phyloP scores from a whole-genome alignment of 2,329 filamentous ascomycete species.

The Apiospora arundinis region DNA sequence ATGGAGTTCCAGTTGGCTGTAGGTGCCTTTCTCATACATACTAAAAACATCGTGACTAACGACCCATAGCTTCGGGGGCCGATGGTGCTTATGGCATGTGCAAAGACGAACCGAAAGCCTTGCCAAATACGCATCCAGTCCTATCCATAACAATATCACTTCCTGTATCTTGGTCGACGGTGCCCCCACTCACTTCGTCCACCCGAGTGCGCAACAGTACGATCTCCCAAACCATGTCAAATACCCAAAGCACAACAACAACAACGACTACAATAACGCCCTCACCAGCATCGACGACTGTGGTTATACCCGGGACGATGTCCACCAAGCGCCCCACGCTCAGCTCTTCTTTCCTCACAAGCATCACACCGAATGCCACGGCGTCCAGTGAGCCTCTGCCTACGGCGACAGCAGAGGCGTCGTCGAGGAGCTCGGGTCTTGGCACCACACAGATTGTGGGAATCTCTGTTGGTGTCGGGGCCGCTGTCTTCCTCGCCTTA shows the following conservation, averaged over 20 bases:
- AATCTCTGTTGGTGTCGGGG: slow-evolving; percentile 61
- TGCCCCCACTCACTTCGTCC: neutral
- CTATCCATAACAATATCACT: slow-evolving; percentile 63
- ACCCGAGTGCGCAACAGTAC: neutral
- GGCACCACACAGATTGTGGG: slow-evolving; percentile 59
- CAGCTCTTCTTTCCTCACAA: slow-evolving; percentile 36
- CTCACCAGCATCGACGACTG: slow-evolving; percentile 22
- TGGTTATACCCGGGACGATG: neutral
- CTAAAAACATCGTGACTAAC: neutral
- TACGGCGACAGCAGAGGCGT: slow-evolving; percentile 20
- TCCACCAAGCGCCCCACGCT: neutral
- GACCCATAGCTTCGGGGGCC: slow-evolving; percentile 45
- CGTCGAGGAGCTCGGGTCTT: slow-evolving; percentile 30
- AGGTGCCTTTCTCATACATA: slow-evolving; percentile 34
- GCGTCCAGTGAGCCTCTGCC: slow-evolving; percentile 24
- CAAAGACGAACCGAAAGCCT: slow-evolving; percentile 52
- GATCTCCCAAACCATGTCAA: slow-evolving; percentile 25
- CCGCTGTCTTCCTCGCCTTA: slow-evolving; percentile 55
- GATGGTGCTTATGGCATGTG: slow-evolving; percentile 67
- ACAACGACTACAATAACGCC: slow-evolving; percentile 25
- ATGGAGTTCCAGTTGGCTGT: slow-evolving; percentile 49
- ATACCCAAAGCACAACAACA: slow-evolving; percentile 23
- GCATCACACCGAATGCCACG: slow-evolving; percentile 29
- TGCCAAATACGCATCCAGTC: slow-evolving; percentile 62
- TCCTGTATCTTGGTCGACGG: slow-evolving; percentile 37